phyloP scores from a whole-genome alignment of 305 asterid genomes.

The Fraxinus angustifolia region DNA sequence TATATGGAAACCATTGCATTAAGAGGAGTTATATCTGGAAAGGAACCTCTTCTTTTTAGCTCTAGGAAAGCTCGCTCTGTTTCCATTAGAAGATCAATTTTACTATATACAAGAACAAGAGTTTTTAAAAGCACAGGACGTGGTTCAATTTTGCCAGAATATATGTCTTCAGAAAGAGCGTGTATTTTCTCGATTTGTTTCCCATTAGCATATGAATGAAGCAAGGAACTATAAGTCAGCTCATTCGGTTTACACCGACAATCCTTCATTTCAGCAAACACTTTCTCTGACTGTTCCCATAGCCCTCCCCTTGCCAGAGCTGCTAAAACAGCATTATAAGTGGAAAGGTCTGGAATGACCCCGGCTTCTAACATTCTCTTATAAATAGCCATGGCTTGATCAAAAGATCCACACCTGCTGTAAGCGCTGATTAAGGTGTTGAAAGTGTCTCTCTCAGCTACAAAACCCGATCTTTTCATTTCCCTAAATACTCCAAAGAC shows the following conservation, averaged over 20 bases:
- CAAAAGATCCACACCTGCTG: slow-evolving; percentile 83
- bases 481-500: too few relatives aligned
- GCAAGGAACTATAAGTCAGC: slow-evolving; percentile 72
- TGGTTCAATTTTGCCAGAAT: slow-evolving; percentile 51
- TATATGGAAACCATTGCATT: slow-evolving; percentile 87
- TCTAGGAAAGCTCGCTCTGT: slow-evolving; percentile 68
- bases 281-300: slow-evolving; percentile 88
- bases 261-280: slow-evolving; percentile 71
- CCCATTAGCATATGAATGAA: slow-evolving; percentile 86
- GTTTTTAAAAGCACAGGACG: slow-evolving; percentile 64
- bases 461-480: too few relatives aligned
- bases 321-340: slow-evolving; percentile 81
- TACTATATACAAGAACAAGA: slow-evolving; percentile 84
- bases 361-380: slow-evolving; percentile 79
- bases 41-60: slow-evolving; percentile 53
- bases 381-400: slow-evolving; percentile 77
- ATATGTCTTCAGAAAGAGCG: slow-evolving; percentile 59
- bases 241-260: slow-evolving; percentile 76
- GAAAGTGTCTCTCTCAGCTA: background rate
- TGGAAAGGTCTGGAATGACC: slow-evolving; percentile 76
- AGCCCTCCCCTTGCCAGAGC: slow-evolving; percentile 85
- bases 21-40: slow-evolving; percentile 59
- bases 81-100: slow-evolving; percentile 60
- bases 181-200: slow-evolving; percentile 61
- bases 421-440: slow-evolving; percentile 87